Evolutionary conservation across 202 grass and related monocot species (phyloP), one percentile per base, ranked within the genome.

Genomic region (Panicum hallii): DNA sequence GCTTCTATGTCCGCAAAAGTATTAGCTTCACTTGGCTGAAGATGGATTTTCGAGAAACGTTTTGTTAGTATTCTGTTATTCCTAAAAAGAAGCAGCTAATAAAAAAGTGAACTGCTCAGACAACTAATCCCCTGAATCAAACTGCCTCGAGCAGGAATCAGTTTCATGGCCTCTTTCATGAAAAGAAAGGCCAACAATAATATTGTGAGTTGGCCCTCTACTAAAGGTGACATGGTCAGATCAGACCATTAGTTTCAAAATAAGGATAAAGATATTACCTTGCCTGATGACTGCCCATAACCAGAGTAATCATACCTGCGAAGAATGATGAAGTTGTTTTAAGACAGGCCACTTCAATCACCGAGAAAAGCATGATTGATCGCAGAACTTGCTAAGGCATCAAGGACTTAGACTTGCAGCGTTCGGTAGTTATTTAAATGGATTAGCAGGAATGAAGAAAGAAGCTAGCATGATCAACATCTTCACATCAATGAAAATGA

Each of bases 291-390:
- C 69, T 84, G 83, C 50, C 95, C 95, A 94, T 98, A 98, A 64
- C 95, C 95, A 85, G 95, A 97, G 80, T 95, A 98, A 84, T 98
- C 95, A 81, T 95, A 98, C 87, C 95, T 98, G 89, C 34, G 15
- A 76, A 74, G 11, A 86, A 74, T 22, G 46, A 71, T 17, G 9
- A 69, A 79, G 63, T 70, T 86, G 22, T 82, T 90, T 4, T 11
- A 50, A 73, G 40, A 4, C 46, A 19, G 0, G 11, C 23, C n/a
- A 82, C 42, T 77, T 15, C 0, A 40, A 34, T 63, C 43, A 69
- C 69, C 10, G 17, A 28, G 17, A 11, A 72, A 7, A 36, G 16
- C 9, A 79, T 65, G 26, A 5, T 32, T 65, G 26, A 5, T 32
- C 26, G n/a, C 2, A 36, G 2, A 78, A 46, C 30, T 78, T 63